These are phyloP conservation scores for Pythium insidiosum DNA, from an alignment of 352 stramenopile genomes.

Conservation along the genomic window DNA sequence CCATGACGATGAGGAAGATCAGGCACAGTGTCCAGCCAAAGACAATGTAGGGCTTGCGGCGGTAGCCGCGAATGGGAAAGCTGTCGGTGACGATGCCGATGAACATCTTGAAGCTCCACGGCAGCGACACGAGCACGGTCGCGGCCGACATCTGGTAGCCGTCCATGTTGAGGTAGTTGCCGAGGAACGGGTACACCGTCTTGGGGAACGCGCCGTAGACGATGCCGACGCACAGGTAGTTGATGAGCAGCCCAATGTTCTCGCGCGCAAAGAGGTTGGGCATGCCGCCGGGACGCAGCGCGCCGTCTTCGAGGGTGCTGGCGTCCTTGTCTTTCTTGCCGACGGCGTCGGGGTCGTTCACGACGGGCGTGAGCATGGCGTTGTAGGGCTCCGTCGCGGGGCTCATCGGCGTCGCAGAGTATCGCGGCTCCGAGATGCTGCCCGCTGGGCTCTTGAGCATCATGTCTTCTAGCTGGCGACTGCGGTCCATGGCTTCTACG, in stretches of 20 bases:
- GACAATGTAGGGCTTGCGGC: conserved; percentile 22
- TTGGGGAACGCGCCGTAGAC: conserved; percentile 17
- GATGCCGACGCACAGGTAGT: conserved; percentile 19
- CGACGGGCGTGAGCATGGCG: conserved; percentile 3
- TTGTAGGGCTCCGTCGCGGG: conserved; percentile 1
- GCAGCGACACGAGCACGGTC: conserved; percentile 11
- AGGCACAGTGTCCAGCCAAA: conserved; percentile 18
- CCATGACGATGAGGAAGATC: conserved; percentile 15
- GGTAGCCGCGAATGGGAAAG: conserved; percentile 21
- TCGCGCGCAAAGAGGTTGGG: conserved; percentile 14
- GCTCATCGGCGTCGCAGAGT: conserved; percentile 2
- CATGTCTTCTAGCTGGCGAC: conserved; percentile 8
- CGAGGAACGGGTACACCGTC: conserved; percentile 19
- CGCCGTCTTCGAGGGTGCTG: conserved; percentile 1
- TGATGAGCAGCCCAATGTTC: conserved; percentile 15
- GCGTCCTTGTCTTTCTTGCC: conserved; percentile 1
- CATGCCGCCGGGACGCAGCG: conserved; percentile 11
- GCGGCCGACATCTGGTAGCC: conserved; percentile 13
- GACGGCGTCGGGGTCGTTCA: neutral
- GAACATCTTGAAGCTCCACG: conserved; percentile 29
- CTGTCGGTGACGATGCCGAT: conserved; percentile 23
- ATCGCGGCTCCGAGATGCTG: conserved; percentile 8
- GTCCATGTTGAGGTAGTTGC: conserved; percentile 21
- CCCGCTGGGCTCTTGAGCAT: conserved; percentile 9
- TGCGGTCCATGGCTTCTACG: conserved; percentile 1